Evolutionary conservation across 2,329 filamentous ascomycete species (phyloP).

Genomic region (Sporothrix pseudoabietina): DNA sequence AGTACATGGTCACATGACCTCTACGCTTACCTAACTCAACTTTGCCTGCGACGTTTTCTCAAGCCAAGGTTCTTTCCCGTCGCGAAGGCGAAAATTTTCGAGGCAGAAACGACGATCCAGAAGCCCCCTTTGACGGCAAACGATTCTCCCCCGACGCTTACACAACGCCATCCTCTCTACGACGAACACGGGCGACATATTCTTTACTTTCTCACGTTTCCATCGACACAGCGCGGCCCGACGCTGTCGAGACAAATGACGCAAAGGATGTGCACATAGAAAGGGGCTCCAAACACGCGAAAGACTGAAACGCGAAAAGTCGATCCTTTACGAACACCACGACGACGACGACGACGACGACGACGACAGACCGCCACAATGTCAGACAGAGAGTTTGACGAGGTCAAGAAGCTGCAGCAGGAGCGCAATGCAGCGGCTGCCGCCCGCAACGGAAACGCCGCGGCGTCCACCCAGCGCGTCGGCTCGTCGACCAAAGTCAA

Average conservation of each 20-base stretch:
- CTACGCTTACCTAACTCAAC: constrained; percentile 11
- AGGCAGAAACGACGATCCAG: constrained; percentile 16
- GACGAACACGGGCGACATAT: not conserved
- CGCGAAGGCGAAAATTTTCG: constrained; percentile 30
- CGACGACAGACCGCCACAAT: constrained; percentile 48
- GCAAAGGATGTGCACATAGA: constrained; percentile 28
- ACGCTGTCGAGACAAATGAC: constrained; percentile 29
- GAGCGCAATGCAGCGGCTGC: constrained; percentile 84
- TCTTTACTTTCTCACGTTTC: not conserved
- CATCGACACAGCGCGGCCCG: constrained; percentile 24
- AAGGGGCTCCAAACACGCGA: not conserved
- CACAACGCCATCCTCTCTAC: not conserved
- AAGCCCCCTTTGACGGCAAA: not conserved
- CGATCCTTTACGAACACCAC: not conserved
- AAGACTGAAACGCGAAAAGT: not conserved
- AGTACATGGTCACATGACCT: not conserved
- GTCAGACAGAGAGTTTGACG: constrained; percentile 83
- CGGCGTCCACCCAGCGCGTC: constrained; percentile 76
- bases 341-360: not conserved
- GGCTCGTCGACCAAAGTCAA: constrained; percentile 87
- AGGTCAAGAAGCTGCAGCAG: constrained; percentile 83
- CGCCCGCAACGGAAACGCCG: constrained; percentile 73
- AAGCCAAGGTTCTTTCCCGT: not conserved
- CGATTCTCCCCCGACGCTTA: not conserved
- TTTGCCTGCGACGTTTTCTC: not conserved